Base-by-base conservation (phyloP, 768 basidiomycete genomes). In the Panellus pusillus region DNA sequence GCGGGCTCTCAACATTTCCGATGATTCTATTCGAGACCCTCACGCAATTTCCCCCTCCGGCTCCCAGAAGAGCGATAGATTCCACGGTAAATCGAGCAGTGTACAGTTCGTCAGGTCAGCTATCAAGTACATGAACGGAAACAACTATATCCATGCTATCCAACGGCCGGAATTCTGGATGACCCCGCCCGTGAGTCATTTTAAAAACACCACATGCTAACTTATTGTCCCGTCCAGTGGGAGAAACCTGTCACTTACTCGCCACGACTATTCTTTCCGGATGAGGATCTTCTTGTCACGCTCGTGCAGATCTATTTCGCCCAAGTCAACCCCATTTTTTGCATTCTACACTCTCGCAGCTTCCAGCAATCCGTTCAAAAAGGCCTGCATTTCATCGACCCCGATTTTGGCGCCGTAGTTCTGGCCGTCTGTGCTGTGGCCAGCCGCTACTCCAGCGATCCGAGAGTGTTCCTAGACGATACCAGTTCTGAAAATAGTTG, bases 401-500 rank as follows among this genome's bases (percentile, higher is more conserved):
- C n/a, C n/a, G n/a, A n/a, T n/a, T n/a, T n/a, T n/a, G n/a, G n/a
- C n/a, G n/a, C n/a, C n/a, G n/a, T n/a, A n/a, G n/a, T n/a, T n/a
- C n/a, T n/a, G n/a, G n/a, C n/a, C n/a, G n/a, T n/a, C n/a, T n/a
- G n/a, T n/a, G n/a, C n/a, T n/a, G n/a, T n/a, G n/a, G n/a, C n/a
- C n/a, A n/a, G n/a, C n/a, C n/a, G n/a, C n/a, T n/a, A n/a, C n/a
- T n/a, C n/a, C n/a, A n/a, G n/a, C n/a, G n/a, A n/a, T n/a, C 6
- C 89, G 92, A 61, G 75, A 77, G 0, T 82, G 83, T 0, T 79
- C 79, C 11, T 91, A n/a, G n/a, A n/a, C n/a, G n/a, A n/a, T n/a
- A n/a, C n/a, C n/a, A n/a, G 31, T 19, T 14, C 17, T 9, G 51
- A 52, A 36, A 20, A 45, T 28, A 52, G 51, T n/a, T 37, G 51